Evolutionary conservation across 2,329 filamentous ascomycete genomes (phyloP).

Genomic region (Penicillium sp.): DNA sequence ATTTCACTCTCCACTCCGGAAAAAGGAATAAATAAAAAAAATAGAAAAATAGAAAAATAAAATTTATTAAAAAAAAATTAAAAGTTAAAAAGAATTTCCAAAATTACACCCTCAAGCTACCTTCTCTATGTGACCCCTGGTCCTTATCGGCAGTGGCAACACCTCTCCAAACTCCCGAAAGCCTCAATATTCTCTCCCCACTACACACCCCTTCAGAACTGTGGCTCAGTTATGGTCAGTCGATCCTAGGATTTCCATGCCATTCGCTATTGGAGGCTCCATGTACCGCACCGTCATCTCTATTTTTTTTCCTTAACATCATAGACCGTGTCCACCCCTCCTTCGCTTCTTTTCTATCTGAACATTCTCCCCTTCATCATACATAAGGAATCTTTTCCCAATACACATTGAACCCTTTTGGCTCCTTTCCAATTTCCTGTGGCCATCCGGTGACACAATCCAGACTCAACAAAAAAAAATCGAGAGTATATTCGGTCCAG

Average conservation of each 20-base stretch:
- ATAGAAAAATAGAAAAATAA: background rate
- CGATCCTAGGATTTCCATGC: slow-evolving; percentile 10
- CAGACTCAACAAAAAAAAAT: background rate
- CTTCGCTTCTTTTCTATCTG: slow-evolving; percentile 17
- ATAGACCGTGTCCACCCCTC: slow-evolving; percentile 20
- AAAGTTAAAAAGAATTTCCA: background rate
- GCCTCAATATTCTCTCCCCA: slow-evolving; percentile 1
- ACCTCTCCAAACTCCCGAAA: slow-evolving; percentile 14
- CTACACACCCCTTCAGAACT: slow-evolving; percentile 6
- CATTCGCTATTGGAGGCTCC: slow-evolving; percentile 23
- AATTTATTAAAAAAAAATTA: background rate
- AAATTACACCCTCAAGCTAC: background rate
- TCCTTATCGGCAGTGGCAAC: slow-evolving; percentile 24
- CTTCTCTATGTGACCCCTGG: slow-evolving; percentile 8
- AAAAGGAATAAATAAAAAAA: background rate
- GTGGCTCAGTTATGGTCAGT: slow-evolving; percentile 22
- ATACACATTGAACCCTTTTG: background rate
- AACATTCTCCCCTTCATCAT: slow-evolving; percentile 12
- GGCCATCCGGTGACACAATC: background rate
- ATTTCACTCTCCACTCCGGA: background rate
- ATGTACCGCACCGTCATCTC: slow-evolving; percentile 19
- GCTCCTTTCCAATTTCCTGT: slow-evolving; percentile 14
- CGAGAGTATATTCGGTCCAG: background rate
- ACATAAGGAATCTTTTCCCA: slow-evolving; percentile 9
- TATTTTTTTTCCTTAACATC: slow-evolving; percentile 22